A percentile compares a stretch with the other conserved stretches of the same genome.
Evolutionary conservation across 768 basidiomycete genomes (phyloP).

Genomic region (Lepiota brunneoincarnata): DNA sequence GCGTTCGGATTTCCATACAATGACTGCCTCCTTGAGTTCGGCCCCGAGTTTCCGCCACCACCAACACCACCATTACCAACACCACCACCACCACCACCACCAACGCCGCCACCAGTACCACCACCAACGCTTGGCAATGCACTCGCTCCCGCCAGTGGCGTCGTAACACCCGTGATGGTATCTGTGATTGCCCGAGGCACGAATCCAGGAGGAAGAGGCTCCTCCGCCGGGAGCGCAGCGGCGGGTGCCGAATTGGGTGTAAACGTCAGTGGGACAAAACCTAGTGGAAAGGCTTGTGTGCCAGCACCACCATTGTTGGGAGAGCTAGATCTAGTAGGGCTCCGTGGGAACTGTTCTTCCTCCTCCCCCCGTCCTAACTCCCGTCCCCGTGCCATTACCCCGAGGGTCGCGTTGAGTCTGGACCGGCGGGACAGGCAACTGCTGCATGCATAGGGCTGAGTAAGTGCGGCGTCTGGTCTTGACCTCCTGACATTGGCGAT

Average conservation of each 20-base stretch:
- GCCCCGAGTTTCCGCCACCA: neutral
- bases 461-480: too few species aligned
- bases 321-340: constrained; percentile 2
- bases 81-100: neutral
- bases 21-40: constrained; percentile 1
- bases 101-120: neutral
- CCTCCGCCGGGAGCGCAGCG: neutral
- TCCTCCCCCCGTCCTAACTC: neutral
- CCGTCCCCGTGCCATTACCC: neutral
- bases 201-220: neutral
- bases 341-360: neutral
- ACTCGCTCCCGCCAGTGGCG: neutral
- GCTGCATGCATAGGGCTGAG: too few species aligned
- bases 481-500: neutral
- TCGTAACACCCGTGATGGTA: constrained; percentile 3
- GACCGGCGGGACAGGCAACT: neutral
- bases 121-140: neutral
- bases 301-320: neutral
- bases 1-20: constrained; percentile 1
- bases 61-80: neutral
- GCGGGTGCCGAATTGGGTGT: neutral
- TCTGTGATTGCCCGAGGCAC: constrained; percentile 6
- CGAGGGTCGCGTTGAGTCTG: neutral
- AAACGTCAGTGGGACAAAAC: constrained; percentile 1
- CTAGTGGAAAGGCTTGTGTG: neutral